A percentile compares a stretch with the other conserved stretches of the same genome.
phyloP scores from a whole-genome alignment of 2,329 filamentous ascomycete genomes.

The Nemania sp. region DNA sequence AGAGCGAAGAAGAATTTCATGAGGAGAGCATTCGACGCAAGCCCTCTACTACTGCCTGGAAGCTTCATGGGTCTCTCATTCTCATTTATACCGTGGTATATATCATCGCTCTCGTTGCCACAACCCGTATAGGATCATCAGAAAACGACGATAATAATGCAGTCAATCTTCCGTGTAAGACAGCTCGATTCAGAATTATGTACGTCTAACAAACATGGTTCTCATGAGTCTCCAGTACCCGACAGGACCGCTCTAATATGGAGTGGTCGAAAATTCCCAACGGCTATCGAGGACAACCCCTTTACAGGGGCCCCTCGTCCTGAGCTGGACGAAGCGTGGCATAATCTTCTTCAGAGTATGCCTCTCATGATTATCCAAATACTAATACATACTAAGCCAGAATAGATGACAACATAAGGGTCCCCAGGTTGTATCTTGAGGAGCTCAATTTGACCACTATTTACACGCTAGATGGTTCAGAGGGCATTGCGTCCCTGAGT shows the following conservation, averaged over 20 bases:
- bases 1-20: neutral
- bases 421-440: constrained; percentile 9
- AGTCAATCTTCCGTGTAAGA: neutral
- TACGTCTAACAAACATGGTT: neutral
- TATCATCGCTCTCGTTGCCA: neutral
- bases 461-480: constrained; percentile 12
- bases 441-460: constrained; percentile 14
- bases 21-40: neutral
- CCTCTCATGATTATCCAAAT: neutral
- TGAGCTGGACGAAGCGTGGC: constrained; percentile 14
- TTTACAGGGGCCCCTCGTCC: constrained; percentile 10
- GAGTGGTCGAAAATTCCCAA: constrained; percentile 10
- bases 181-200: neutral
- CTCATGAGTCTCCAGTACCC: constrained; percentile 10
- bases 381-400: neutral
- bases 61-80: constrained; percentile 1
- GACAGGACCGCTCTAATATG: constrained; percentile 9
- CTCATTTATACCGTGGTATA: neutral
- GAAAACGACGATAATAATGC: no score
- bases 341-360: constrained; percentile 13
- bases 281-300: constrained; percentile 12
- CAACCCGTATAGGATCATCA: neutral
- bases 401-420: constrained; percentile 16
- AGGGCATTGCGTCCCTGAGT: constrained; percentile 15
- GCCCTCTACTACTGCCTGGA: neutral